Conservation (phyloP, 2,329 filamentous ascomycete genomes). For the Fusarium udum region DNA sequence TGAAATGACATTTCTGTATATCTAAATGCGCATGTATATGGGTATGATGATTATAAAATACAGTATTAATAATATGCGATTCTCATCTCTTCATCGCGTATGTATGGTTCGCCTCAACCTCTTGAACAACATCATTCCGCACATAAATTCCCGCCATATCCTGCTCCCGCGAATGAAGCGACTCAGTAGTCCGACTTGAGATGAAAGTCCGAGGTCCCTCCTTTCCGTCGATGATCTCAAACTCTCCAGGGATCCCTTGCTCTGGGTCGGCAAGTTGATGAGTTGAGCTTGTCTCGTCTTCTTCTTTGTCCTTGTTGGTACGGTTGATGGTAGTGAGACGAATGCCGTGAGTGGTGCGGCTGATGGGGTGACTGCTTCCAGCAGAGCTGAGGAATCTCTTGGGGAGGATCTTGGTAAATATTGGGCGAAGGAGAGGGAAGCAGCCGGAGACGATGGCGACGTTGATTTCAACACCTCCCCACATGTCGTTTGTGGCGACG, state of each 20-base stretch:
- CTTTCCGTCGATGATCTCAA: conserved; percentile 12
- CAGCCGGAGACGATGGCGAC: conserved; percentile 39
- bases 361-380: conserved; percentile 38
- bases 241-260: conserved; percentile 19
- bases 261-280: conserved; percentile 36
- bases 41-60: background rate
- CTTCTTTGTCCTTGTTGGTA: conserved; percentile 34
- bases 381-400: conserved; percentile 35
- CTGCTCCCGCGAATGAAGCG: conserved; percentile 10
- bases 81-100: conserved; percentile 17
- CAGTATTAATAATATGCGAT: background rate
- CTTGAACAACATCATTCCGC: conserved; percentile 29
- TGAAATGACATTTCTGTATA: background rate
- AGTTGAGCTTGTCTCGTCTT: conserved; percentile 37
- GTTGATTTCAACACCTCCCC: conserved; percentile 37
- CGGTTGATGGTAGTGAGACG: conserved; percentile 29
- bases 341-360: conserved; percentile 24
- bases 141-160: conserved; percentile 25
- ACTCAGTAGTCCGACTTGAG: conserved; percentile 7
- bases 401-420: conserved; percentile 36
- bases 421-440: conserved; percentile 38
- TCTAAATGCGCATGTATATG: background rate
- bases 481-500: conserved; percentile 25
- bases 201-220: conserved; percentile 24
- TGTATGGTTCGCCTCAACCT: conserved; percentile 11